A percentile compares a stretch with the other conserved stretches of the same genome.
Evolutionary conservation across 2,329 filamentous ascomycete genomes (phyloP).

Genomic region (Rugonectria rugulosa): DNA sequence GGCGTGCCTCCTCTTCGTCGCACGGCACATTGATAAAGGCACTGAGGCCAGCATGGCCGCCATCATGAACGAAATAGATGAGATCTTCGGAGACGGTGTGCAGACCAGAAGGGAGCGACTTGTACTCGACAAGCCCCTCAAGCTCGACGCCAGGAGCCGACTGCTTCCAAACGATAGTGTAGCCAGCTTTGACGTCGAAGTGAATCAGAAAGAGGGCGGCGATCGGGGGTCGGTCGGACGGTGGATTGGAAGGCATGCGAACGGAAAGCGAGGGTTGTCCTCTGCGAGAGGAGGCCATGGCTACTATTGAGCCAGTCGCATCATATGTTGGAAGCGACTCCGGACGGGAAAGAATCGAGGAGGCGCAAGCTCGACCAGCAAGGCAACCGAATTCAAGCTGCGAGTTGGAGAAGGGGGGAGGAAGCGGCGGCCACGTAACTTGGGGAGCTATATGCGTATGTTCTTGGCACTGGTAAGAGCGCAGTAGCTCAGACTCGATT

Average conservation of each 20-base stretch:
- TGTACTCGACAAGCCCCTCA: slow-evolving; percentile 92
- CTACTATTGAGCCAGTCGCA: slow-evolving; percentile 39
- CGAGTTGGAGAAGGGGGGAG: neutral
- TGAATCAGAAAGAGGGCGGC: slow-evolving; percentile 87
- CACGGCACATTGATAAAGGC: slow-evolving; percentile 88
- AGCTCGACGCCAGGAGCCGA: slow-evolving; percentile 74
- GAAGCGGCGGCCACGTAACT: slow-evolving; percentile 1
- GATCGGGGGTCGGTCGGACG: slow-evolving; percentile 51
- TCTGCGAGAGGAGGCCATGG: slow-evolving; percentile 52
- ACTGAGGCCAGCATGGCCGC: slow-evolving; percentile 83
- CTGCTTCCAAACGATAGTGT: slow-evolving; percentile 88
- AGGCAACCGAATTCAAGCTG: neutral
- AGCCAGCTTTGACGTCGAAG: slow-evolving; percentile 92
- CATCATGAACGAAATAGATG: slow-evolving; percentile 90
- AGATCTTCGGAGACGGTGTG: slow-evolving; percentile 90
- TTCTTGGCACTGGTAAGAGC: no score
- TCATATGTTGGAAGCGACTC: slow-evolving; percentile 31
- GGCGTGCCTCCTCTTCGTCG: slow-evolving; percentile 76
- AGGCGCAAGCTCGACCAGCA: neutral
- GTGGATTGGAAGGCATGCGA: slow-evolving; percentile 41
- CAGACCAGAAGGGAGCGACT: slow-evolving; percentile 90
- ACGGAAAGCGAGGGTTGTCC: slow-evolving; percentile 51
- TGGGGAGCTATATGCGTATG: no score
- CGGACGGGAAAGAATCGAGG: neutral
- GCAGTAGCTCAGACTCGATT: neutral